Evolutionary conservation across 1,139 yeast species (phyloP).

Genomic region (Debaryomyces psychrophilus): DNA sequence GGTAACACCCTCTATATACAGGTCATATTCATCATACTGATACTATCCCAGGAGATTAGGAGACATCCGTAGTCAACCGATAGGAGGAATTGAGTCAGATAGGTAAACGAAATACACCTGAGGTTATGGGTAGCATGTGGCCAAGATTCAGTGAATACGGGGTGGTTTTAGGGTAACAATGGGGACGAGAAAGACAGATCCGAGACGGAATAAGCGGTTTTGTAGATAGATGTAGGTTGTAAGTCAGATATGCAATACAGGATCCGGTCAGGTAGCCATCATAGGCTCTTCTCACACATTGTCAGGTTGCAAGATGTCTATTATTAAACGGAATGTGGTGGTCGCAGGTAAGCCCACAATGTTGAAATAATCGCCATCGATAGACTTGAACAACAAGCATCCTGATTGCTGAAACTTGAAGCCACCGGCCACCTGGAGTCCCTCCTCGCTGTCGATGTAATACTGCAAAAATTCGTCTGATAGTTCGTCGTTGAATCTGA

Average conservation of each 20-base stretch:
- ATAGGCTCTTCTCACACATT: too few species aligned
- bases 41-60: too few species aligned
- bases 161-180: too few species aligned
- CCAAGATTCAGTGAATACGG: too few species aligned
- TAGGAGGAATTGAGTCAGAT: too few species aligned
- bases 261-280: too few species aligned
- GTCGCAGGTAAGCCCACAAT: conserved; percentile 88
- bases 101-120: too few species aligned
- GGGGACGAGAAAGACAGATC: not conserved
- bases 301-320: conserved; percentile 21
- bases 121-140: too few species aligned
- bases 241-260: not conserved
- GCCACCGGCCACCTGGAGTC: conserved; percentile 87
- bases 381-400: conserved; percentile 59
- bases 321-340: conserved; percentile 48
- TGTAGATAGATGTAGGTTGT: not conserved
- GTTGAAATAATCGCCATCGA: conserved; percentile 82
- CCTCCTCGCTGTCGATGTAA: conserved; percentile 76
- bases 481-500: conserved; percentile 36
- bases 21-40: too few species aligned
- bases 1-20: not conserved
- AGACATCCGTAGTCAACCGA: too few species aligned
- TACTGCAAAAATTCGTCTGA: conserved; percentile 56
- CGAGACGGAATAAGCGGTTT: not conserved
- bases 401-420: conserved; percentile 81